Conservation (phyloP, 139 green algal species). For the Desmodesmus armatus region DNA sequence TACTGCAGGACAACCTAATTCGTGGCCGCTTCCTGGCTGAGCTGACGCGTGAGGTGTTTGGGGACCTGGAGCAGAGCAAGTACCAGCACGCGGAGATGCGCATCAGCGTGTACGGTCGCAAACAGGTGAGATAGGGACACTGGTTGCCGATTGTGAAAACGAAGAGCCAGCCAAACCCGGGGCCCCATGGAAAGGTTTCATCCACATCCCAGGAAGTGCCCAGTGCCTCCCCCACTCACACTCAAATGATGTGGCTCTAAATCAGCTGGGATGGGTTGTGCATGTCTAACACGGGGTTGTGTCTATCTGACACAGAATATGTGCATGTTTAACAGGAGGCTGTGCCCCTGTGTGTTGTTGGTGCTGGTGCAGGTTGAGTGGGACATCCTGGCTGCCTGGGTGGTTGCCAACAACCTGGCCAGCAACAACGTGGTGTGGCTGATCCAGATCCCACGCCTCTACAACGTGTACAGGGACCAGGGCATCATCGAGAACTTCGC, state of each 20-base stretch:
- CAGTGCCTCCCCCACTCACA: no score
- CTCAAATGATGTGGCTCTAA: no score
- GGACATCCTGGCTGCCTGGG: conserved; percentile 98
- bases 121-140: conserved; percentile 72
- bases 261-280: no score
- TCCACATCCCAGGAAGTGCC: no score
- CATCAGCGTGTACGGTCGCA: conserved; percentile 72
- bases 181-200: no score
- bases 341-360: not conserved
- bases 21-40: conserved; percentile 95
- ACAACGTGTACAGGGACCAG: conserved; percentile 93
- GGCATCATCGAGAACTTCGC: conserved; percentile 78
- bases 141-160: no score
- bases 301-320: not conserved
- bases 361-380: conserved; percentile 80
- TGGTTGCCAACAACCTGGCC: conserved; percentile 94
- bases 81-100: conserved; percentile 93
- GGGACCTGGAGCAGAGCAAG: conserved; percentile 82
- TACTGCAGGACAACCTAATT: conserved; percentile 93
- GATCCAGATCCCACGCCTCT: conserved; percentile 96
- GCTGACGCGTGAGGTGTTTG: conserved; percentile 95
- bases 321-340: not conserved
- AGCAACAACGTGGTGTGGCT: conserved; percentile 96
- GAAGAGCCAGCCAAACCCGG: no score
- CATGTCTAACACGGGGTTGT: not conserved